A percentile compares a stretch with the other conserved stretches of the same genome.
phyloP scores from a whole-genome alignment of 1,284 basidiomycete species.

The Cutaneotrichosporon arboriforme region DNA sequence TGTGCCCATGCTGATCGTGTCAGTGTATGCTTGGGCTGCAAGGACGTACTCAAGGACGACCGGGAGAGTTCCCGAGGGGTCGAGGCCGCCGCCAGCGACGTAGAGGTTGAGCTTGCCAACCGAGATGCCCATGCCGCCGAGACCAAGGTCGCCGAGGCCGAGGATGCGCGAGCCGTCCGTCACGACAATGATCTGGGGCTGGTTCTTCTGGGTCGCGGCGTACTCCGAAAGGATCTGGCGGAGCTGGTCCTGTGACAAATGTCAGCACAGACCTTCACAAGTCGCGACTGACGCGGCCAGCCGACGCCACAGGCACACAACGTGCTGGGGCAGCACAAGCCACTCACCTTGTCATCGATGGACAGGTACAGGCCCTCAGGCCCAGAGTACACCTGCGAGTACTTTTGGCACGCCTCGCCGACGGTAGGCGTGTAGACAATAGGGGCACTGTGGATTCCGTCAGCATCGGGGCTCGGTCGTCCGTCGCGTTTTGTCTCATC shows the following conservation, averaged over 20 bases:
- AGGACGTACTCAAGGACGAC: conserved; percentile 56
- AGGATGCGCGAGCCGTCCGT: conserved; percentile 91
- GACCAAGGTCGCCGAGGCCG: conserved; percentile 78
- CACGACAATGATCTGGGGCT: conserved; percentile 76
- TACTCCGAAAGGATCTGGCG: conserved; percentile 42
- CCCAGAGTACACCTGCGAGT: conserved; percentile 71
- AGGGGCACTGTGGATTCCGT: conserved; percentile 51
- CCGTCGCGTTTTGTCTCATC: no score
- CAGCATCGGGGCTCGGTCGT: background rate
- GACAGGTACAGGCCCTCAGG: conserved; percentile 71
- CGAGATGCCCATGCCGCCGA: conserved; percentile 73
- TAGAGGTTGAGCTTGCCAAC: conserved; percentile 91
- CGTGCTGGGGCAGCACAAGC: background rate
- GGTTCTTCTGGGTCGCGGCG: conserved; percentile 55
- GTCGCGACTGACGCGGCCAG: background rate
- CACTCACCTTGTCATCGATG: conserved; percentile 68
- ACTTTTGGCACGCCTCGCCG: conserved; percentile 83
- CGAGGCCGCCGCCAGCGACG: conserved; percentile 75
- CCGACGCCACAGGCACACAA: no score
- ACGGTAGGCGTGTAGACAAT: conserved; percentile 90
- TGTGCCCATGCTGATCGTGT: conserved; percentile 61
- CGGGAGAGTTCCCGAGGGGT: conserved; percentile 75
- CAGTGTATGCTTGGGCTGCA: conserved; percentile 19
- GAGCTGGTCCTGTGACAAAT: conserved; percentile 53
- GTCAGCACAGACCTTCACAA: conserved; percentile 3